Base-by-base conservation (phyloP, 805 yeast species). In the Sugiyamaella qingdaonensis region DNA sequence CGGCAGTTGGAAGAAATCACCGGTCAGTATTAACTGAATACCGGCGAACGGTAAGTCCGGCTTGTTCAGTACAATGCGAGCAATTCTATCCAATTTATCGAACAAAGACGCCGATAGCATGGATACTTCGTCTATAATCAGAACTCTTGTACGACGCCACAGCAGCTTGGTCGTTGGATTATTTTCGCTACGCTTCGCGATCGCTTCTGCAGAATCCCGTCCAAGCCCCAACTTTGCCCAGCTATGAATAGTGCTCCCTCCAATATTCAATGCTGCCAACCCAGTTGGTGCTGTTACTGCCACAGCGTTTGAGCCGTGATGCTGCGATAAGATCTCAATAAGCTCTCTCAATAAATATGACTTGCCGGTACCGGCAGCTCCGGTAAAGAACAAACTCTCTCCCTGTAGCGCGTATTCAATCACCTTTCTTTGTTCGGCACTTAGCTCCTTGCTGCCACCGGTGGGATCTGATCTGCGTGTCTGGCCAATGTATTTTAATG, bases 331-430 rank as follows among this genome's bases (percentile, higher is more conserved):
- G n/a, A 73, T 70, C 14, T 69, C 64, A 11, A 92, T 87, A 19
- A 94, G 71, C 36, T 80, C 80, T 50, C 79, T 76, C 51, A 92
- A 72, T 18, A 94, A 72, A 7, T 89, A 82, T 2, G 99, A 92
- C 66, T 94, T 94, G 64, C 99, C 99, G 0, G 99, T 94, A 63
- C 99, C 99, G 0, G 99, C 99, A 31, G 97, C 88, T 52, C 99
- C 99, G 0, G 99, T 92, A 67, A 86, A 94, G 65, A 94, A 94
- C 10, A 94, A 71, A 54, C 84, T 87, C 11, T 74, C 71, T 16
- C 67, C 65, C 24, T 73, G 66, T 45, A 78, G 64, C 0, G 81
- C 92, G 42, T 85, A 68, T 9, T 80, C 78, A 5, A 88, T 73
- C 16, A 94, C 80, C 14, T 59, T 53, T 46, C 67, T 63, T 63